Evolutionary conservation across 495 filamentous ascomycete species (phyloP).

Genomic region (Aspergillus avenaceus): DNA sequence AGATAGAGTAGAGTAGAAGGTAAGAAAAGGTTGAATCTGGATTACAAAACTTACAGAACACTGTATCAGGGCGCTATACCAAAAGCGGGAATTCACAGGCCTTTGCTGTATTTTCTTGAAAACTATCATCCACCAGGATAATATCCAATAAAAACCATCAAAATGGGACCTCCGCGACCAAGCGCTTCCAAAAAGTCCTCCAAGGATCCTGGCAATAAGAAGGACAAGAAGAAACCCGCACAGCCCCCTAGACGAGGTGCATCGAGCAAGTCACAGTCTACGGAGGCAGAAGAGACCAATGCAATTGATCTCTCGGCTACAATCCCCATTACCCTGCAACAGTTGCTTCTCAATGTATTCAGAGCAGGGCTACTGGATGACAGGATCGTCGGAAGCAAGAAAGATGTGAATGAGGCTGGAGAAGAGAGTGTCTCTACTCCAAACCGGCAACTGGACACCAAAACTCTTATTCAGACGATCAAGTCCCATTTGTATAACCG

Average conservation of each 20-base stretch:
- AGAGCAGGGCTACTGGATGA: constrained; percentile 47
- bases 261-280: constrained; percentile 10
- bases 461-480: constrained; percentile 64
- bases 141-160: background rate
- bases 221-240: constrained; percentile 13
- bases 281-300: constrained; percentile 9
- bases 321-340: constrained; percentile 56
- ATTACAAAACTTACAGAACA: too few species aligned
- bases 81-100: too few species aligned
- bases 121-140: background rate
- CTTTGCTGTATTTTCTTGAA: too few species aligned
- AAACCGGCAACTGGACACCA: constrained; percentile 33
- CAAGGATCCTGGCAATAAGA: constrained; percentile 8
- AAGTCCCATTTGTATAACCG: constrained; percentile 81
- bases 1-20: too few species aligned
- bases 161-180: constrained; percentile 8
- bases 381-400: background rate
- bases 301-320: constrained; percentile 24
- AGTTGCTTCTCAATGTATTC: constrained; percentile 76
- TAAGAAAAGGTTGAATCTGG: too few species aligned
- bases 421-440: background rate
- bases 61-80: too few species aligned
- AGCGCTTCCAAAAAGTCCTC: background rate
- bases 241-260: constrained; percentile 2
- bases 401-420: background rate